Conservation (phyloP, 345 rosid species). For the Populus pruinosa region DNA sequence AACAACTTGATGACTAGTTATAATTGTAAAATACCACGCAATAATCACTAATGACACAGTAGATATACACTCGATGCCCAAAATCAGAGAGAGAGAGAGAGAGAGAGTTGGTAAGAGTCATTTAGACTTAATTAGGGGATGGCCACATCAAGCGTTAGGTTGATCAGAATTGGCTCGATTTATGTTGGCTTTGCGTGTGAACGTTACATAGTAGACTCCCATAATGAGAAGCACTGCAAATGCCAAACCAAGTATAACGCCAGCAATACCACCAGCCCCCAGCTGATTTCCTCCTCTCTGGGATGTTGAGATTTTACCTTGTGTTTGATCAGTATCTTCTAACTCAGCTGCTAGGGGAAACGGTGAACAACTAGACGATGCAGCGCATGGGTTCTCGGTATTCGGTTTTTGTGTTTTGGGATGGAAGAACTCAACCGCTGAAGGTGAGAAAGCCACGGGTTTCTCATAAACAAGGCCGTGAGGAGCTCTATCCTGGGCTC, state of each 20-base stretch:
- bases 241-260: slow-evolving; percentile 46
- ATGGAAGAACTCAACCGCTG: slow-evolving; percentile 81
- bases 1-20: neutral
- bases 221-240: slow-evolving; percentile 33
- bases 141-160: slow-evolving; percentile 28
- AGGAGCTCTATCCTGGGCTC: slow-evolving; percentile 78
- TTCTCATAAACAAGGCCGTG: slow-evolving; percentile 69
- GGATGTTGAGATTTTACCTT: slow-evolving; percentile 22
- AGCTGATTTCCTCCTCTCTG: slow-evolving; percentile 23
- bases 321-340: slow-evolving; percentile 20
- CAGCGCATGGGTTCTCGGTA: slow-evolving; percentile 23
- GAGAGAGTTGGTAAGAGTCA: neutral
- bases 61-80: neutral
- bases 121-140: neutral
- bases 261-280: slow-evolving; percentile 40
- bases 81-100: neutral
- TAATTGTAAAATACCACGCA: neutral
- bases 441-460: slow-evolving; percentile 74
- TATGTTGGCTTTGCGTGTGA: slow-evolving; percentile 34
- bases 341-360: slow-evolving; percentile 61
- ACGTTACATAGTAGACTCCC: slow-evolving; percentile 32
- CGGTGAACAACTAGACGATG: slow-evolving; percentile 50
- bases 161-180: slow-evolving; percentile 38
- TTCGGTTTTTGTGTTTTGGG: slow-evolving; percentile 42
- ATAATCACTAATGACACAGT: neutral